phyloP scores from a whole-genome alignment of 1,284 basidiomycete species.

The Tilletia caries region DNA sequence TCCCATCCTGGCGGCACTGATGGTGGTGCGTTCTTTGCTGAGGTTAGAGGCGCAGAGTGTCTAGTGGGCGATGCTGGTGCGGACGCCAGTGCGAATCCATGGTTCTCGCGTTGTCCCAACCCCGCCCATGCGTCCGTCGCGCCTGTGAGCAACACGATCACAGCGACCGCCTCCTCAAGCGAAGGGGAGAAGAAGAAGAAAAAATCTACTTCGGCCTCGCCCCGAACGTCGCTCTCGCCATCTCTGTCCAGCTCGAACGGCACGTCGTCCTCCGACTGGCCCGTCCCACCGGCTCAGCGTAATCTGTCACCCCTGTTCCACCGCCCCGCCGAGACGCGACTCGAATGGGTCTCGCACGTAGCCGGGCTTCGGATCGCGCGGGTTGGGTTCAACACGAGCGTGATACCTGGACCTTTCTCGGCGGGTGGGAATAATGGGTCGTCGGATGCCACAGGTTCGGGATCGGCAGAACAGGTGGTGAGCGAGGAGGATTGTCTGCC shows the following conservation, averaged over 20 bases:
- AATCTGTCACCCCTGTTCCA: constrained; percentile 33
- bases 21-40: background rate
- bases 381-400: constrained; percentile 25
- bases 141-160: background rate
- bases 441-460: constrained; percentile 18
- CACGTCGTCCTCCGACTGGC: background rate
- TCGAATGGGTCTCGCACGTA: constrained; percentile 51
- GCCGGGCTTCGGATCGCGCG: constrained; percentile 42
- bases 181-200: no score
- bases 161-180: background rate
- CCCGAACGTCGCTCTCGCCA: background rate
- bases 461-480: constrained; percentile 27
- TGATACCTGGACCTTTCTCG: constrained; percentile 11
- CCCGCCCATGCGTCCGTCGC: constrained; percentile 23
- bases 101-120: constrained; percentile 42
- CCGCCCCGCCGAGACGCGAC: constrained; percentile 29
- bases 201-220: background rate
- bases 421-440: background rate
- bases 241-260: background rate
- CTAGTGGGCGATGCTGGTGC: constrained; percentile 29
- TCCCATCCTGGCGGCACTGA: background rate
- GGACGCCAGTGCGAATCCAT: constrained; percentile 37
- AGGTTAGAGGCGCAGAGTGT: background rate
- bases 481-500: constrained; percentile 25
- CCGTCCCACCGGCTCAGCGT: background rate